Evolutionary conservation across 192 early-diverging fungal species (phyloP).

Genomic region (Coemansia sp.): DNA sequence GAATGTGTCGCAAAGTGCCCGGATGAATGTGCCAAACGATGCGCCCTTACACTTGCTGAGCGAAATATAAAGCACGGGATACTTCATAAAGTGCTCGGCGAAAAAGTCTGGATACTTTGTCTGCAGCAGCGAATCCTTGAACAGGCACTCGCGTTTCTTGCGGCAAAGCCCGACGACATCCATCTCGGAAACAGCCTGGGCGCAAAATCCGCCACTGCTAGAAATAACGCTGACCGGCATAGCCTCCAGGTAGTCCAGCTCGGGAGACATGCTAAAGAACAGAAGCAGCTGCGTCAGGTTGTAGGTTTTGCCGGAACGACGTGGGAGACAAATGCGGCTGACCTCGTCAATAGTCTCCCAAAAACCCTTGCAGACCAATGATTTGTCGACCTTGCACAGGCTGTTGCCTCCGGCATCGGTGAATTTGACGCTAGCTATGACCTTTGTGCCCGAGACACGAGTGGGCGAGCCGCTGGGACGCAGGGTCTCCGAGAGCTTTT

Average conservation of each 20-base stretch:
- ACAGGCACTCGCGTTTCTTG: slow-evolving; percentile 35
- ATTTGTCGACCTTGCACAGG: slow-evolving; percentile 47
- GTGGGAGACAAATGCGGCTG: slow-evolving; percentile 37
- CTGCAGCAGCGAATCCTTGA: slow-evolving; percentile 26
- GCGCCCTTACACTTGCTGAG: slow-evolving; percentile 22
- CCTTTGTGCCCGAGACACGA: slow-evolving; percentile 36
- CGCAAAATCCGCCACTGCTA: not conserved
- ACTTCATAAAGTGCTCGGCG: slow-evolving; percentile 40
- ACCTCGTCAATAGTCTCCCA: slow-evolving; percentile 35
- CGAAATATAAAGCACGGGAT: slow-evolving; percentile 37
- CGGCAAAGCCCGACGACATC: slow-evolving; percentile 24
- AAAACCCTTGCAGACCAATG: slow-evolving; percentile 45
- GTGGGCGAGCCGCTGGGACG: slow-evolving; percentile 46
- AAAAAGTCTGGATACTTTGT: slow-evolving; percentile 32
- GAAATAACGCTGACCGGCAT: slow-evolving; percentile 20
- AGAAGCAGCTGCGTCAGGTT: slow-evolving; percentile 47
- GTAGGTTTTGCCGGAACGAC: slow-evolving; percentile 48
- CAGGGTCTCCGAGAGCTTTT: slow-evolving; percentile 23
- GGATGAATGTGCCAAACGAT: slow-evolving; percentile 9
- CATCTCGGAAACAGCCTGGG: slow-evolving; percentile 1
- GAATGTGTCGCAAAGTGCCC: slow-evolving; percentile 11
- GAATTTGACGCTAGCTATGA: slow-evolving; percentile 24
- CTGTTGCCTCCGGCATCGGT: slow-evolving; percentile 10
- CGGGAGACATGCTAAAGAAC: slow-evolving; percentile 36
- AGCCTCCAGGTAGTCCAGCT: slow-evolving; percentile 1